Percentiles rank a stretch among this genome's conserved stretches.
Evolutionary conservation across 176 grass and related monocot species (phyloP).

Genomic region (Bromus sterilis): DNA sequence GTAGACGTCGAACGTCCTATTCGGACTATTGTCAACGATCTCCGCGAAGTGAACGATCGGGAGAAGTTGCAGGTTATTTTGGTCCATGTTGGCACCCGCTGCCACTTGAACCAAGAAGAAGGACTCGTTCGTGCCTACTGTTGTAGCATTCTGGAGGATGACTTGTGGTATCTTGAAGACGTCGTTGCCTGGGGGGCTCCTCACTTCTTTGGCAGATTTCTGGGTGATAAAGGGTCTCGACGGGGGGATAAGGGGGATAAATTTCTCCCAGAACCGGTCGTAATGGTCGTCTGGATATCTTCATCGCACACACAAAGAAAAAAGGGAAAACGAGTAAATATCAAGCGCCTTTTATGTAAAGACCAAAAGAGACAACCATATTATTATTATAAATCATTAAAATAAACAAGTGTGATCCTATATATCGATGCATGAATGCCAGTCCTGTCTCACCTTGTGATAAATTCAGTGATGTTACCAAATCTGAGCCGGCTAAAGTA

Average conservation of each 20-base stretch:
- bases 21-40: neutral
- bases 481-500: neutral
- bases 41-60: slow-evolving; percentile 7
- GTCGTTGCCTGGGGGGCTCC: fast-evolving
- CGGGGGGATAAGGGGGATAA: fast-evolving
- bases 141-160: neutral
- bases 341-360: no score
- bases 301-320: neutral
- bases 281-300: neutral
- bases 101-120: fast-evolving
- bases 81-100: fast-evolving
- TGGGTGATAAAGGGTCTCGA: neutral
- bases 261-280: neutral
- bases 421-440: no score
- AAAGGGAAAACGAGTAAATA: neutral
- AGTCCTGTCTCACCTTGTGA: neutral
- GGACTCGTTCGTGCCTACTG: neutral
- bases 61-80: neutral
- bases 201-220: neutral
- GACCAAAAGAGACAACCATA: no score
- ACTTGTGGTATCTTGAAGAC: neutral
- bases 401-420: no score
- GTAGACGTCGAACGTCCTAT: neutral
- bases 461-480: fast-evolving
- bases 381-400: no score